These are phyloP conservation scores for Dimocarpus longan DNA, from an alignment of 345 rosid species.

Conservation along the genomic window DNA sequence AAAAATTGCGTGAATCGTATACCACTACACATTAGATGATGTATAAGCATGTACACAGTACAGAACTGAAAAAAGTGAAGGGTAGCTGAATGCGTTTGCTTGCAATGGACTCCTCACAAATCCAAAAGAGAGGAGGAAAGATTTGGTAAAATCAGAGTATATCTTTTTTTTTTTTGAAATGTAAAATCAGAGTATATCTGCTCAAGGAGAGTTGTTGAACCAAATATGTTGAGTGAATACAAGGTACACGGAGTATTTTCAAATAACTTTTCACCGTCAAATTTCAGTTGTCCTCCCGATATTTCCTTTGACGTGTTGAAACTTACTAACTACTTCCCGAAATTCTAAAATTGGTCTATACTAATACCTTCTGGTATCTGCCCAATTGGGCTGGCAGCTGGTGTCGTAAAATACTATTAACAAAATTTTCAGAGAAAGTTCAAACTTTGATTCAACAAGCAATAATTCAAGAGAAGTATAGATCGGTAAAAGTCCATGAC, in stretches of 20 bases:
- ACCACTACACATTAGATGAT: neutral
- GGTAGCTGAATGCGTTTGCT: neutral
- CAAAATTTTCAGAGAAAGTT: neutral
- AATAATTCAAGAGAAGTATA: neutral
- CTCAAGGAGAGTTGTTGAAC: neutral
- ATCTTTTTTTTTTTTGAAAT: too few relatives aligned
- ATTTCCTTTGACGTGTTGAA: conserved; percentile 25
- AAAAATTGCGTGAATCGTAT: neutral
- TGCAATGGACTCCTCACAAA: neutral
- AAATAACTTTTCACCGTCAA: conserved; percentile 10
- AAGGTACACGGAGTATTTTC: neutral
- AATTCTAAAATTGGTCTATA: neutral
- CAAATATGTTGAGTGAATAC: neutral
- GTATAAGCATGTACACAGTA: neutral
- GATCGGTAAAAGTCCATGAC: neutral
- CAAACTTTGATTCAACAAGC: neutral
- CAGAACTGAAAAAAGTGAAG: neutral
- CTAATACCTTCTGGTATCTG: neutral
- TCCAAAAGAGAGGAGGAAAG: conserved; percentile 1
- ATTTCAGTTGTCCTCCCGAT: conserved; percentile 13
- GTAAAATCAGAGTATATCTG: neutral
- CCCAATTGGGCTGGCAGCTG: neutral
- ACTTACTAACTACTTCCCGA: neutral
- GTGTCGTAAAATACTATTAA: too few relatives aligned
- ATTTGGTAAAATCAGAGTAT: neutral